Evolutionary conservation across 805 yeast genomes (phyloP).

Genomic region (Jamesozyma jinghongensis): DNA sequence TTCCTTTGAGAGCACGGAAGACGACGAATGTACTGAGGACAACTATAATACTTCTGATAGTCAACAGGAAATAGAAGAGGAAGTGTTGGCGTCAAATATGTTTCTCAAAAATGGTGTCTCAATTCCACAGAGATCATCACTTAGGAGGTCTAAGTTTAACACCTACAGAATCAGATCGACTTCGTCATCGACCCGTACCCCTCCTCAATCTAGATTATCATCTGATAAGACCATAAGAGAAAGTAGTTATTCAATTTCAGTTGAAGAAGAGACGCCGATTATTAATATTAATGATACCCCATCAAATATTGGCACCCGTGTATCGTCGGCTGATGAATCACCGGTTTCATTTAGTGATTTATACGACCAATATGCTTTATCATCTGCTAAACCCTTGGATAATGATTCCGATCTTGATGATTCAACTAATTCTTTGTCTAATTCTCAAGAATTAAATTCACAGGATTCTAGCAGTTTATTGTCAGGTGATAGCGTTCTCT

Average conservation of each 20-base stretch:
- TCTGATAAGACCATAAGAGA: neutral
- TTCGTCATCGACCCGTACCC: slow-evolving; percentile 7
- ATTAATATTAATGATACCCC: neutral
- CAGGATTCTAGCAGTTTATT: slow-evolving; percentile 7
- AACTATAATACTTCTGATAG: neutral
- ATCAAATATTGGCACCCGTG: neutral
- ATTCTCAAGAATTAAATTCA: slow-evolving; percentile 6
- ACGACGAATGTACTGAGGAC: slow-evolving; percentile 4
- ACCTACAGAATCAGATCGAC: slow-evolving; percentile 37
- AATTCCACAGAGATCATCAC: slow-evolving; percentile 28
- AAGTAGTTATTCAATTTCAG: no score
- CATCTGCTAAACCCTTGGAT: slow-evolving; percentile 17
- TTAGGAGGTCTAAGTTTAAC: slow-evolving; percentile 42
- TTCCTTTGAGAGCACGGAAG: slow-evolving; percentile 32
- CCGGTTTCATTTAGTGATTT: slow-evolving; percentile 17
- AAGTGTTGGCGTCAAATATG: slow-evolving; percentile 26
- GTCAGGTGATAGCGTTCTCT: slow-evolving; percentile 11
- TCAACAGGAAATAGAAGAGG: neutral
- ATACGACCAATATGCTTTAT: slow-evolving; percentile 24
- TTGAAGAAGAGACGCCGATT: neutral
- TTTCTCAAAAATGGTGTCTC: slow-evolving; percentile 22
- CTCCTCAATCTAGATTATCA: neutral
- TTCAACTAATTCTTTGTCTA: neutral
- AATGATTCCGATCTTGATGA: slow-evolving; percentile 4
- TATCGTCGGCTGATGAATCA: slow-evolving; percentile 3